phyloP scores from a whole-genome alignment of 1,139 yeast species.

The Candida gigantensis region DNA sequence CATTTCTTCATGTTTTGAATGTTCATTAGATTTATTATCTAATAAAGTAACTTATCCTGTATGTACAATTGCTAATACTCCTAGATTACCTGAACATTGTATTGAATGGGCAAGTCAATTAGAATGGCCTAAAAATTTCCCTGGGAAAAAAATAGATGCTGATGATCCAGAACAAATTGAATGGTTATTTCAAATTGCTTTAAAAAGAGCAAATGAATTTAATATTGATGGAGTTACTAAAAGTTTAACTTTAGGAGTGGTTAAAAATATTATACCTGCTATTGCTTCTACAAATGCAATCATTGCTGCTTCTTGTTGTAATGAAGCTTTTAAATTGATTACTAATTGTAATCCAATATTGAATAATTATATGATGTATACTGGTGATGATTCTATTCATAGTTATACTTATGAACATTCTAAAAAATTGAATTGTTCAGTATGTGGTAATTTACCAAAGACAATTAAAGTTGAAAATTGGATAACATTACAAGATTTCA shows the following conservation, averaged over 20 bases:
- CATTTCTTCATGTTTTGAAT: constrained; percentile 87
- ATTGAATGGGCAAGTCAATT: constrained; percentile 87
- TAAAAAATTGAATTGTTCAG: constrained; percentile 64
- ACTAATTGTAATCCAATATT: constrained; percentile 68
- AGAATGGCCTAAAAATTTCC: constrained; percentile 65
- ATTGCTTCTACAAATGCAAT: constrained; percentile 94
- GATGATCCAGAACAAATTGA: constrained; percentile 70
- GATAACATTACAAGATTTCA: constrained; percentile 51
- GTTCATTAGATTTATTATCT: constrained; percentile 77
- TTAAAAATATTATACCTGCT: constrained; percentile 90
- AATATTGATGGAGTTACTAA: constrained; percentile 74
- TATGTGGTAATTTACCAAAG: constrained; percentile 61
- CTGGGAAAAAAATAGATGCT: constrained; percentile 56
- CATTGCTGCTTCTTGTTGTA: constrained; percentile 88
- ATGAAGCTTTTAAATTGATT: constrained; percentile 79
- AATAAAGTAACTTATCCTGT: constrained; percentile 78
- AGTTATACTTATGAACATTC: constrained; percentile 70
- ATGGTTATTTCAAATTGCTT: constrained; percentile 61
- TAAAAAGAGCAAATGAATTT: constrained; percentile 60
- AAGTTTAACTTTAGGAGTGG: constrained; percentile 78
- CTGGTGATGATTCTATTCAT: constrained; percentile 77
- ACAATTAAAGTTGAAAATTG: constrained; percentile 31
- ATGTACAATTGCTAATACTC: constrained; percentile 93
- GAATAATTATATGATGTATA: constrained; percentile 83
- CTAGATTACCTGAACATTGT: constrained; percentile 91